Base-by-base conservation (phyloP, 78 protist genomes). In the Goniomonas avonlea region DNA sequence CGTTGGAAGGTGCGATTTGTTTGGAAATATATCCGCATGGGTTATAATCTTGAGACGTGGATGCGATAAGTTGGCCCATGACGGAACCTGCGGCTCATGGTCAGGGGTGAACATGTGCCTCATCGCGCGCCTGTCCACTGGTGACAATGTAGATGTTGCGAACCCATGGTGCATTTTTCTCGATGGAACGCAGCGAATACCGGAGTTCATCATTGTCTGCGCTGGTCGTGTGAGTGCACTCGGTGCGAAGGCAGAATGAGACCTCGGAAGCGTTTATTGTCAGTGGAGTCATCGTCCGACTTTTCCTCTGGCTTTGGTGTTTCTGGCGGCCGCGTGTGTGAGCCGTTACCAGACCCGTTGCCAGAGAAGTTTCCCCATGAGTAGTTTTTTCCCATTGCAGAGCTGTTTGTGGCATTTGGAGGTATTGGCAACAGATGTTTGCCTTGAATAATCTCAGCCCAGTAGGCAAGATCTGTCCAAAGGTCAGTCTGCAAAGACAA, bases 161-260 rank as follows among this genome's bases (percentile, higher is more conserved):
- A 5, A 96, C 79, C 97, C 97, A 96, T 21, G 96, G 96, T 5
- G 96, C 96, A 59, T 53, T 81, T 63, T 41, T 41, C 74, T 92
- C 94, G 25, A 94, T 41, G 15, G 95, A 90, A 20, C 98, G 86
- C 47, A 96, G 70, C 9, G 97, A 94, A 59, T 89, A 96, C 31
- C 78, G 78, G 43, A 96, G 82, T 59, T 96, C 98, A 1, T 92
- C 82, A 81, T 94, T 88, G 74, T 96, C 97, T 34, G n/a, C n/a
- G n/a, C n/a, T n/a, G n/a, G n/a, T n/a, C n/a, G n/a, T n/a, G n/a
- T n/a, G n/a, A n/a, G n/a, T n/a, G n/a, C n/a, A n/a, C n/a, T n/a
- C n/a, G n/a, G n/a, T n/a, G n/a, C 47, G 88, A 73, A 23, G 21
- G 58, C 58, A 21, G 58, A 20, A 20, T 50, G 20, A 23, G 29